Conservation (phyloP, 2,329 filamentous ascomycete genomes). For the Triangularia setosa region DNA sequence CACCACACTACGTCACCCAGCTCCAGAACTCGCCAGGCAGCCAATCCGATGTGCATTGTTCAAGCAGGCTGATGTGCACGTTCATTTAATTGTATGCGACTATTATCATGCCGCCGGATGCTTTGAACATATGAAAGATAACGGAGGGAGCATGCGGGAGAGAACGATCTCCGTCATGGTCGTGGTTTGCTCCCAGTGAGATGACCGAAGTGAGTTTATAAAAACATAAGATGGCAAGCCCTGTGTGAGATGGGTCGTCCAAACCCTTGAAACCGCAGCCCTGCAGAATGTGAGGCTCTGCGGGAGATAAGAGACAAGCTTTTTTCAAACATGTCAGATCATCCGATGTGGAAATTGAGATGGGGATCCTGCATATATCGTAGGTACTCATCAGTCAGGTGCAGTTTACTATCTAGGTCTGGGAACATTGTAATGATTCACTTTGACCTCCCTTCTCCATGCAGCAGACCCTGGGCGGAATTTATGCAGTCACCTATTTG, state of each 20-base stretch:
- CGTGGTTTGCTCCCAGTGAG: background rate
- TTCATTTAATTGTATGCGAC: background rate
- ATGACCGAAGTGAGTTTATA: background rate
- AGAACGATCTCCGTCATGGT: background rate
- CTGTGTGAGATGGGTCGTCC: background rate
- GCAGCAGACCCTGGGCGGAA: no score
- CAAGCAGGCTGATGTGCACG: no score
- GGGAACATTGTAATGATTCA: background rate
- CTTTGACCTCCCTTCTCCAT: background rate
- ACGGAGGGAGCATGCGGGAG: background rate
- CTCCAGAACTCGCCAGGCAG: background rate
- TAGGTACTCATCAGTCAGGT: background rate
- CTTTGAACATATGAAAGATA: background rate
- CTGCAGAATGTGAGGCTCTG: background rate
- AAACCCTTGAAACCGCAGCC: no score
- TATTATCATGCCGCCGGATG: background rate
- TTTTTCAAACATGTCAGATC: background rate
- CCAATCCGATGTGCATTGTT: background rate
- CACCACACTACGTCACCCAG: background rate
- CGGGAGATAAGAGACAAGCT: background rate
- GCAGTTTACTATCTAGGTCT: background rate
- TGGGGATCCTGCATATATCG: background rate
- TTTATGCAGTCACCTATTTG: no score
- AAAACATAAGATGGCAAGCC: background rate
- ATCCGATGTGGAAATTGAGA: background rate